Conservation (phyloP, 805 yeast genomes). For the Debaryomyces castellii region DNA sequence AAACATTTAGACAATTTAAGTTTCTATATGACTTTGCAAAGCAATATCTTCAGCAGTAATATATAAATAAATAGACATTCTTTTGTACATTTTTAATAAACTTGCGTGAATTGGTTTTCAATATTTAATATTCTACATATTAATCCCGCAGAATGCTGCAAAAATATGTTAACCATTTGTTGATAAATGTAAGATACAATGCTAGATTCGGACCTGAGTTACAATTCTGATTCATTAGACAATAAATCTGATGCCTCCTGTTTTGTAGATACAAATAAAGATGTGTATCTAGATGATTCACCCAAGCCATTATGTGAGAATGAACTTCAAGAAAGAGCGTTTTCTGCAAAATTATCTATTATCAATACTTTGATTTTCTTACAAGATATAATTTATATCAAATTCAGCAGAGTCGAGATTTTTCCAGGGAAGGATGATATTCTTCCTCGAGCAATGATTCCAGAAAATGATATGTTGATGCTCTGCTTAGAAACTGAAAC, state of each 20-base stretch:
- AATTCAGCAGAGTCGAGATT: not conserved
- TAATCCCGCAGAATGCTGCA: not conserved
- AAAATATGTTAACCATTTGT: too few relatives aligned
- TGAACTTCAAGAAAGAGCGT: not conserved
- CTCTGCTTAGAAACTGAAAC: not conserved
- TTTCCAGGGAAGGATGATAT: not conserved
- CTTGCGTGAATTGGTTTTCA: not conserved
- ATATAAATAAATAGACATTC: not conserved
- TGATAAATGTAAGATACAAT: too few relatives aligned
- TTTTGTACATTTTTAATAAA: not conserved
- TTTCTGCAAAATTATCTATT: not conserved
- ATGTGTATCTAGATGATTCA: too few relatives aligned
- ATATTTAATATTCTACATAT: too few relatives aligned
- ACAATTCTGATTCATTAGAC: too few relatives aligned
- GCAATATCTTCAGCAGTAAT: not conserved
- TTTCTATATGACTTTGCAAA: slow-evolving; percentile 32
- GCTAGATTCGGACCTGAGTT: not conserved
- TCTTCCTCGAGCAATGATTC: not conserved
- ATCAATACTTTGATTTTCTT: not conserved
- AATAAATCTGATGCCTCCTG: too few relatives aligned
- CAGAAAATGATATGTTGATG: not conserved
- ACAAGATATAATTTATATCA: not conserved
- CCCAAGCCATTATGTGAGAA: not conserved
- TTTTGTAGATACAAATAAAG: too few relatives aligned
- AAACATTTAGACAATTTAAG: slow-evolving; percentile 35